Evolutionary conservation across 345 rosid species (phyloP).

Genomic region (Populus alba): DNA sequence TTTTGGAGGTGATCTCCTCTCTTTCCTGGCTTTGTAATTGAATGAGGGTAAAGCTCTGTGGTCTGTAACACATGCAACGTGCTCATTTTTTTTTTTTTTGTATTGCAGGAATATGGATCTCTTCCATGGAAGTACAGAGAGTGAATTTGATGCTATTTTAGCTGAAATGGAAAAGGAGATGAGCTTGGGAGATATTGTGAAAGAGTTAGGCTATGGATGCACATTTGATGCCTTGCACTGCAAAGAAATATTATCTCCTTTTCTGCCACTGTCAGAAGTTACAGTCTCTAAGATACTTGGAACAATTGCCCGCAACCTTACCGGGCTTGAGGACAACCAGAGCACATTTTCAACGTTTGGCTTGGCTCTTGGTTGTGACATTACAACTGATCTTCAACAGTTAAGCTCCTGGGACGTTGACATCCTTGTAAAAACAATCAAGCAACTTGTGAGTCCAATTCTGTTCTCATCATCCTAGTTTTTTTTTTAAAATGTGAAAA

Average conservation of each 20-base stretch:
- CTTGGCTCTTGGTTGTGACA: constrained; percentile 63
- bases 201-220: constrained; percentile 87
- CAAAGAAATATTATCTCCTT: constrained; percentile 67
- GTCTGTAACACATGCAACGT: constrained; percentile 5
- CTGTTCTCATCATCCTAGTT: background rate
- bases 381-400: constrained; percentile 44
- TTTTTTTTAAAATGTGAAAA: constrained; percentile 1
- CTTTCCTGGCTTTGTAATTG: background rate
- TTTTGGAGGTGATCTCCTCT: constrained; percentile 48
- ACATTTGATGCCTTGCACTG: constrained; percentile 67
- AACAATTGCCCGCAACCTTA: constrained; percentile 46
- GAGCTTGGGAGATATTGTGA: constrained; percentile 69
- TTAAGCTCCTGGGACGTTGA: constrained; percentile 75
- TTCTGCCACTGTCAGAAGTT: constrained; percentile 66
- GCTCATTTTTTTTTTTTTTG: constrained; percentile 8
- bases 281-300: constrained; percentile 70
- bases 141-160: constrained; percentile 74
- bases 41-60: background rate
- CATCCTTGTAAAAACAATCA: constrained; percentile 66
- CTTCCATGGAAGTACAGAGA: constrained; percentile 40
- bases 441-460: constrained; percentile 59
- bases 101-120: constrained; percentile 47
- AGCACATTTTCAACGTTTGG: constrained; percentile 62
- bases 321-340: constrained; percentile 54
- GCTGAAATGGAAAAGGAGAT: constrained; percentile 83